phyloP scores from a whole-genome alignment of 805 yeast genomes.

The Spathaspora sp. region DNA sequence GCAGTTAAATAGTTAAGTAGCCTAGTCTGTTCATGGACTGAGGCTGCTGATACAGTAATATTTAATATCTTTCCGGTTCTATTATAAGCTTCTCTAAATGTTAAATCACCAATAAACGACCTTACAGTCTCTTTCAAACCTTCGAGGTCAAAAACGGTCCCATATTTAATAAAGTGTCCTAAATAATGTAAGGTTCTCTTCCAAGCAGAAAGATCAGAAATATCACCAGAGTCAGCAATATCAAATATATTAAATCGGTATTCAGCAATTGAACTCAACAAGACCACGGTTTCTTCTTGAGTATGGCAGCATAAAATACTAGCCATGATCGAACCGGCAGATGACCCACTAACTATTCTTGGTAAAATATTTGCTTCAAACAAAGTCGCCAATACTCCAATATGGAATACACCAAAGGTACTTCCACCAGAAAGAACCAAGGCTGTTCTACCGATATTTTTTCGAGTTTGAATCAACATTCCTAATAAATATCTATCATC shows the following conservation, averaged over 20 bases:
- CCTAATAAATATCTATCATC: slow-evolving; percentile 72
- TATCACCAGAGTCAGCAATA: slow-evolving; percentile 41
- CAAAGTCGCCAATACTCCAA: slow-evolving; percentile 83
- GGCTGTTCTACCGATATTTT: slow-evolving; percentile 92
- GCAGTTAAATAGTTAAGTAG: slow-evolving; percentile 76
- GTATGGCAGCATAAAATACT: slow-evolving; percentile 79
- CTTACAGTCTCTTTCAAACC: slow-evolving; percentile 72
- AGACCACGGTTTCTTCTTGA: slow-evolving; percentile 59
- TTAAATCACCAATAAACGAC: slow-evolving; percentile 78
- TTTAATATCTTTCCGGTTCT: slow-evolving; percentile 91
- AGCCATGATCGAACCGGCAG: slow-evolving; percentile 95
- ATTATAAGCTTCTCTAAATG: slow-evolving; percentile 92
- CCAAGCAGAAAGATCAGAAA: slow-evolving; percentile 30
- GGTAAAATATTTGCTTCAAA: slow-evolving; percentile 76
- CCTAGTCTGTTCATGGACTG: slow-evolving; percentile 87
- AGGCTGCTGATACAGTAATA: slow-evolving; percentile 89
- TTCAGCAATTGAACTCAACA: slow-evolving; percentile 61
- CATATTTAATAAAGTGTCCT: slow-evolving; percentile 67
- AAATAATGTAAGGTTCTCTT: slow-evolving; percentile 40
- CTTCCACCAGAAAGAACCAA: slow-evolving; percentile 95
- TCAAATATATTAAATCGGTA: slow-evolving; percentile 51
- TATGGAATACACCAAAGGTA: slow-evolving; percentile 87
- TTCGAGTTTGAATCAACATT: slow-evolving; percentile 81
- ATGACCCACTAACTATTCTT: slow-evolving; percentile 84
- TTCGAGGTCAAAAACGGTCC: slow-evolving; percentile 82